Evolutionary conservation across 1,284 basidiomycete species (phyloP), one percentile per base, ranked within the genome.

Genomic region (Papiliotrema fonsecae): DNA sequence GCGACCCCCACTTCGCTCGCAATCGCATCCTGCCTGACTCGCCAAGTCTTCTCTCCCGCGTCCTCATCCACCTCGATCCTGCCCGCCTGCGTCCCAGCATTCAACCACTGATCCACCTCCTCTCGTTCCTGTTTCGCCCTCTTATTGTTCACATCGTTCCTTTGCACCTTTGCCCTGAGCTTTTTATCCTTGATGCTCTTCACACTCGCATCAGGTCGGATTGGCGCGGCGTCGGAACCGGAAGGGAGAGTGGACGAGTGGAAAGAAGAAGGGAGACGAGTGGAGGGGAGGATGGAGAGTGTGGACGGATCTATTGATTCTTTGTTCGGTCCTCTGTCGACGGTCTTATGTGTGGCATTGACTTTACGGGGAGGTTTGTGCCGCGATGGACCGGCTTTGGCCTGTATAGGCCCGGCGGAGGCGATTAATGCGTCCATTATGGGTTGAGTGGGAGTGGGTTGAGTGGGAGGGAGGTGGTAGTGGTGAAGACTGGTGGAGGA

Each of bases 11-110:
- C 84, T 9, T 77, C 78, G 1, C 78, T 66, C 11, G 76, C 76
- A 55, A 97, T 87, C 59, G 94, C 88, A 9, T 79, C 76, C 75
- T 98, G 94, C 0, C 81, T 80, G 5, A 93, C 79, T 48, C 87
- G 79, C 88, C 91, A 97, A 4, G 94, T 97, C 59, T 82, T 76
- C 65, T 97, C 94, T 5, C 69, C 71, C 22, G 39, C 43, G 13
- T 63, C 66, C 38, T 65, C 60, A 47, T 74, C 71, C 22, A 73
- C 71, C 48, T 72, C 69, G 25, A 72, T 72, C 2, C 67, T 57
- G 19, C 63, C 62, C 22, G 66, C 67, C 2, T 55, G 57, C 16
- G 67, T 31, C 4, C 66, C 58, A 25, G 61, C 56, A 37, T 69
- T 69, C 36, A 73, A 40, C 62, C 70, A 73, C 47, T 73, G 65